Evolutionary conservation across 106 monocot species (phyloP), one percentile per base, ranked within the genome.

Genomic region (Dendrobium catenatum): DNA sequence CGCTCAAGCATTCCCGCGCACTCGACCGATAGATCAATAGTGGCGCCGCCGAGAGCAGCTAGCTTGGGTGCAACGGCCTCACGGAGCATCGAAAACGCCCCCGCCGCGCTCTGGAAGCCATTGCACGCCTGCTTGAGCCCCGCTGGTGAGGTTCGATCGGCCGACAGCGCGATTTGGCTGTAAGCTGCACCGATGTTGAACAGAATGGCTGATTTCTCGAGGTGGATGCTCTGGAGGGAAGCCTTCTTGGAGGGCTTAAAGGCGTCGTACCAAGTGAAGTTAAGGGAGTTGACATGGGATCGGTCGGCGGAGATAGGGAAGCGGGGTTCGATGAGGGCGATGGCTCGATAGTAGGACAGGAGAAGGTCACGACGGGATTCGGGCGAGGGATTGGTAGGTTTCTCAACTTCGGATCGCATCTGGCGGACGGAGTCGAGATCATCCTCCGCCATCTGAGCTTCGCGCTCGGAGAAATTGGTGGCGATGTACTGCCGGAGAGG

Each of bases 231-330:
- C 72, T 82, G 85, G 66, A 85, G 81, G 51, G 93, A 75, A 37
- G 80, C 84, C 88, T 88, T 95, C 82, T 85, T 86, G 80, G 82
- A 79, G 75, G 89, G 48, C 76, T 87, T 89, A 81, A 95, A 95
- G 76, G 95, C 95, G 85, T 95, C 95, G 85, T 86, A 68, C 95
- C 95, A 95, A 83, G 88, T 89, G 91, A 95, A 95, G 82, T 84
- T 31, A 76, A 95, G 64, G 80, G 86, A 70, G 76, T 77, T 68
- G 68, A 89, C 77, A 77, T 86, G 86, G 76, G 72, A 67, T 15
- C 77, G 81, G 61, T 86, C 86, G 64, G 82, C 43, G 27, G 86
- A 77, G 76, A 85, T 80, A 55, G 90, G 92, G 89, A 94, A 89
- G 15, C 92, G 89, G 73, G 87, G 86, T 40, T 94, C 94, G 19